Evolutionary conservation across 2,329 filamentous ascomycete species (phyloP).

Genomic region (Talaromyces funiculosus): DNA sequence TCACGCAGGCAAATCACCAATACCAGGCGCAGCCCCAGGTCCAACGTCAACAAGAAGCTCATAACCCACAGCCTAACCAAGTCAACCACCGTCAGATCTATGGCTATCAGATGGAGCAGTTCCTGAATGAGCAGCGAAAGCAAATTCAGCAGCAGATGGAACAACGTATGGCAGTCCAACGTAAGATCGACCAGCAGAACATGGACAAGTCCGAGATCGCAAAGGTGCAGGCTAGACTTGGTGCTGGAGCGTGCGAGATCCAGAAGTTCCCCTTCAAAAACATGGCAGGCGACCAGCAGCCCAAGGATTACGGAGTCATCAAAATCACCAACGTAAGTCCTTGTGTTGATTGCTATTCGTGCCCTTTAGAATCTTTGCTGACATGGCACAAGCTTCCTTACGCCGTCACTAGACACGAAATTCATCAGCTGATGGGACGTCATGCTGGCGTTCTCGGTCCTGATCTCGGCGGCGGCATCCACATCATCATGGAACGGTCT

Average conservation of each 20-base stretch:
- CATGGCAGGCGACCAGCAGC: neutral
- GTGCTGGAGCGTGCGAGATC: neutral
- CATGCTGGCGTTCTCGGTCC: conserved; percentile 35
- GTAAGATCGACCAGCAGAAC: conserved; percentile 8
- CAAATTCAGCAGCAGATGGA: conserved; percentile 7
- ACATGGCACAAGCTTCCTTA: conserved; percentile 44
- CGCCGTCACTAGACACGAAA: conserved; percentile 44
- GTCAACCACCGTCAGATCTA: conserved; percentile 1
- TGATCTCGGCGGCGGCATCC: conserved; percentile 42
- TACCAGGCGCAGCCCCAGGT: neutral
- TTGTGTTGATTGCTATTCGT: neutral
- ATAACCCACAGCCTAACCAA: neutral
- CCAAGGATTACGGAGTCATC: conserved; percentile 25
- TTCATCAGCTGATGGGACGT: conserved; percentile 44
- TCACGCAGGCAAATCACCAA: neutral
- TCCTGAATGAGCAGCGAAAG: neutral
- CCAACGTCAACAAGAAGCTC: neutral
- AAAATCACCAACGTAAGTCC: conserved; percentile 34
- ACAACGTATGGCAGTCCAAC: conserved; percentile 3
- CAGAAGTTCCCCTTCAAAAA: conserved; percentile 11
- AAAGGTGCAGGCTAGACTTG: conserved; percentile 1
- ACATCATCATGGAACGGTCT: conserved; percentile 54
- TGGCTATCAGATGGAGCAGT: conserved; percentile 7
- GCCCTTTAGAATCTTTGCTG: neutral
- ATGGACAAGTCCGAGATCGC: neutral